A percentile compares a stretch with the other conserved stretches of the same genome.
These are phyloP conservation scores for Lepidopterella palustris DNA, from an alignment of 495 filamentous ascomycete genomes.

Conservation along the genomic window DNA sequence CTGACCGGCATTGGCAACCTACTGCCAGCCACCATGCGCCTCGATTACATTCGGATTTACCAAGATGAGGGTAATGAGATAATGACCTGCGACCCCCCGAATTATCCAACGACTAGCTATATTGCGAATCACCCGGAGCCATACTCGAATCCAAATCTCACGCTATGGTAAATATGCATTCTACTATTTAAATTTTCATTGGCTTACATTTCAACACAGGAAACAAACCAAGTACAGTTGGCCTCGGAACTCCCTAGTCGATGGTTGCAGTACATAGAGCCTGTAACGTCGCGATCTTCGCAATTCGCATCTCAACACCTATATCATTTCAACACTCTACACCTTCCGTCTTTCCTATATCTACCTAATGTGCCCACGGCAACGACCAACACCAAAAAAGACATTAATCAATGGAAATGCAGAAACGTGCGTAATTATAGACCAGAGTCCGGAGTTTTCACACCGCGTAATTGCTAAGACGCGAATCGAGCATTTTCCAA, in stretches of 20 bases:
- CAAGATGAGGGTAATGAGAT: constrained; percentile 53
- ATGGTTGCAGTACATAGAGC: constrained; percentile 36
- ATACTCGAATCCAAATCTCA: constrained; percentile 62
- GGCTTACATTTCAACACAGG: constrained; percentile 8
- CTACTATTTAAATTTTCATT: constrained; percentile 30
- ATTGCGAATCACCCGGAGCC: constrained; percentile 57
- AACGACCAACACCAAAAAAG: constrained; percentile 11
- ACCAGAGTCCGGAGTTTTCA: constrained; percentile 11
- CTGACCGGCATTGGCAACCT: constrained; percentile 45
- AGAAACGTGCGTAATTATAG: constrained; percentile 12
- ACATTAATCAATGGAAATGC: not conserved
- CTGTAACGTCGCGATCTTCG: not conserved
- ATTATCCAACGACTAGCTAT: constrained; percentile 64
- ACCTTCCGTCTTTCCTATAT: constrained; percentile 11
- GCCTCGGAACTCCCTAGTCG: constrained; percentile 47
- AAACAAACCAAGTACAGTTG: constrained; percentile 36
- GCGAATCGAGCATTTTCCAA: constrained; percentile 7
- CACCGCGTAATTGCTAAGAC: constrained; percentile 10
- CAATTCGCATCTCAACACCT: not conserved
- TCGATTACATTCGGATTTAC: constrained; percentile 73
- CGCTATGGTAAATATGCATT: constrained; percentile 43
- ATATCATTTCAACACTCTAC: not conserved
- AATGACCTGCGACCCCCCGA: constrained; percentile 66
- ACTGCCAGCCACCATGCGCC: constrained; percentile 62
- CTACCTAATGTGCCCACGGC: constrained; percentile 21